Conservation (phyloP, 495 filamentous ascomycete genomes). For the Trichoderma asperelloides region DNA sequence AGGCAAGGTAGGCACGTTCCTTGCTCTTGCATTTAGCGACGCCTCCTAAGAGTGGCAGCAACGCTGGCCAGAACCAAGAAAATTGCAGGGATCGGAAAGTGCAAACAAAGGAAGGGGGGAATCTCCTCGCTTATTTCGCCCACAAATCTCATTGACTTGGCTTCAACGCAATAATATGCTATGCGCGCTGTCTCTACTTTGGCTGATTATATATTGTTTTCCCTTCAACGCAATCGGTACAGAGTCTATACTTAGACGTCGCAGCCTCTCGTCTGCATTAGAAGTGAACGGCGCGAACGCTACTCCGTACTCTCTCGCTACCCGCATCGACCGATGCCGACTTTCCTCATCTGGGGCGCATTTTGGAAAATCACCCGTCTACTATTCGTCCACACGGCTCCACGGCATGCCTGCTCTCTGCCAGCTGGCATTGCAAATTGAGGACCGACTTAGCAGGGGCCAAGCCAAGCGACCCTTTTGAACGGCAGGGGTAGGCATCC, state of each 20-base stretch:
- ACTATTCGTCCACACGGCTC: neutral
- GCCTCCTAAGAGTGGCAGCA: neutral
- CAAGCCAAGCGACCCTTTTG: neutral
- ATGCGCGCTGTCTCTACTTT: no score
- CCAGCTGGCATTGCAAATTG: neutral
- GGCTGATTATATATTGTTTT: no score
- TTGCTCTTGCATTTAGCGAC: neutral
- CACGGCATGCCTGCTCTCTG: neutral
- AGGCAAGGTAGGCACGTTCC: neutral
- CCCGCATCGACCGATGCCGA: neutral
- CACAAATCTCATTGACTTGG: neutral
- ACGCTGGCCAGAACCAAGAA: neutral
- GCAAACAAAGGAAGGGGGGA: neutral
- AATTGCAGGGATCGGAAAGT: neutral
- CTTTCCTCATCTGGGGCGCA: neutral
- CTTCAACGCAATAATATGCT: no score
- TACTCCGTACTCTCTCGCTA: neutral
- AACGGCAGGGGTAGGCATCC: neutral
- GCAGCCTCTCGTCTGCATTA: no score
- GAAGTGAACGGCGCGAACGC: neutral
- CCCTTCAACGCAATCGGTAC: neutral
- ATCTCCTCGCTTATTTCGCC: neutral
- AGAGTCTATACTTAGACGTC: neutral
- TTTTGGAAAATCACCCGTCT: neutral
- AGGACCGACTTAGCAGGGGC: neutral